A percentile compares a stretch with the other conserved stretches of the same genome.
phyloP scores from a whole-genome alignment of 257 asterid genomes.

The Salvia rosmarinus region DNA sequence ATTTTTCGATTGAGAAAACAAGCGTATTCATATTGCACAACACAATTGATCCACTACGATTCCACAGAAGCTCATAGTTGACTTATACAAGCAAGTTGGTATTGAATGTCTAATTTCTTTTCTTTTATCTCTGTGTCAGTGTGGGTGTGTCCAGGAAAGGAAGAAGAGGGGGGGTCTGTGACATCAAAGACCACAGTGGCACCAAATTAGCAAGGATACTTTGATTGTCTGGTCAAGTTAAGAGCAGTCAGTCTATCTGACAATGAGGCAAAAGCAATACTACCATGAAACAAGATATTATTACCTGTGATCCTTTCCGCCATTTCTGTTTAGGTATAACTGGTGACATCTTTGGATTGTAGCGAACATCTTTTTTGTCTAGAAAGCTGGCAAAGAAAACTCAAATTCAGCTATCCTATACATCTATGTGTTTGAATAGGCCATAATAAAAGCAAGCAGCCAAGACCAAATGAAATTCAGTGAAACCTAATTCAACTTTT shows the following conservation, averaged over 20 bases:
- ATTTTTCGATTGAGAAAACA: not conserved
- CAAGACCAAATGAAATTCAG: constrained; percentile 17
- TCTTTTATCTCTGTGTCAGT: not conserved
- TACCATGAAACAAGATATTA: constrained; percentile 25
- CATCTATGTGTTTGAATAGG: constrained; percentile 8
- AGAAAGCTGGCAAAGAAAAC: constrained; percentile 59
- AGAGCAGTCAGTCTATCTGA: not conserved
- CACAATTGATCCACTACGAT: not conserved
- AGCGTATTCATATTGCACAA: constrained; percentile 8
- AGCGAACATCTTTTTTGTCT: constrained; percentile 77
- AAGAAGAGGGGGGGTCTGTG: not conserved
- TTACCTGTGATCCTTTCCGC: constrained; percentile 99
- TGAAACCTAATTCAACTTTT: constrained; percentile 23
- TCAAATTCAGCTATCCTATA: constrained; percentile 11
- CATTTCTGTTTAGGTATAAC: constrained; percentile 79
- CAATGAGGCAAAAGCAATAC: constrained; percentile 19
- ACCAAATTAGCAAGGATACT: constrained; percentile 7
- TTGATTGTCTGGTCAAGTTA: not conserved
- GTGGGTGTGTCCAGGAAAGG: not conserved
- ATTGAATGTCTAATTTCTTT: not conserved
- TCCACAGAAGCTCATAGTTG: constrained; percentile 12
- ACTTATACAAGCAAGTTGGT: constrained; percentile 12
- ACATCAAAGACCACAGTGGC: not conserved
- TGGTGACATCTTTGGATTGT: constrained; percentile 90
- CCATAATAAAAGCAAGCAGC: constrained; percentile 15